Conservation (phyloP, 495 filamentous ascomycete species). For the Penicillium nucicola region DNA sequence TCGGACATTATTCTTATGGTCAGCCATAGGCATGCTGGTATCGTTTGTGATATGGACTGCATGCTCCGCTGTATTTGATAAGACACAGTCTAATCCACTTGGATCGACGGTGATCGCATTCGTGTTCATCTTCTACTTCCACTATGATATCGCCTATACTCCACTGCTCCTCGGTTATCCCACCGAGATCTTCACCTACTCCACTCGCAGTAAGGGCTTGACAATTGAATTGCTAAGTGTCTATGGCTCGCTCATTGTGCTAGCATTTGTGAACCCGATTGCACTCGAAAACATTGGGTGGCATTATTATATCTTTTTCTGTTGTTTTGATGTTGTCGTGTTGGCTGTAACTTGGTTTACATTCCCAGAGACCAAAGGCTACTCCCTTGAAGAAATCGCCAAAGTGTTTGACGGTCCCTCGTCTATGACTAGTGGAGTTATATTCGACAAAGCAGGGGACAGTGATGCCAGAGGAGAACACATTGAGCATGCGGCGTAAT, state of each 20-base stretch:
- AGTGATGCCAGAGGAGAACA: background rate
- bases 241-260: slow-evolving; percentile 45
- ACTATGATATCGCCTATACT: slow-evolving; percentile 57
- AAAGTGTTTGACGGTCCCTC: slow-evolving; percentile 52
- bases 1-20: slow-evolving; percentile 51
- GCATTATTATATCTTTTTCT: slow-evolving; percentile 60
- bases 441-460: slow-evolving; percentile 5
- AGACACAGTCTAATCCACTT: slow-evolving; percentile 33
- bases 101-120: slow-evolving; percentile 55
- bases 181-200: slow-evolving; percentile 62
- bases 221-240: slow-evolving; percentile 39
- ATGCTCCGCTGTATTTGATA: slow-evolving; percentile 50
- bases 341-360: slow-evolving; percentile 55
- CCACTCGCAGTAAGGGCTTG: slow-evolving; percentile 62
- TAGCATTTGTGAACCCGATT: slow-evolving; percentile 57
- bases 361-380: slow-evolving; percentile 61
- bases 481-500: slow-evolving; percentile 7
- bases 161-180: slow-evolving; percentile 58
- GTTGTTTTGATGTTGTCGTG: slow-evolving; percentile 53
- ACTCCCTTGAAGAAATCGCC: slow-evolving; percentile 61
- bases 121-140: slow-evolving; percentile 55
- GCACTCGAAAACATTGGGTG: slow-evolving; percentile 53
- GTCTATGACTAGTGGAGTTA: background rate
- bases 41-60: slow-evolving; percentile 55
- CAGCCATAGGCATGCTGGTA: slow-evolving; percentile 54